These are phyloP conservation scores for Pachysandra terminalis DNA, from an alignment of 164 flowering plant species.

Conservation along the genomic window DNA sequence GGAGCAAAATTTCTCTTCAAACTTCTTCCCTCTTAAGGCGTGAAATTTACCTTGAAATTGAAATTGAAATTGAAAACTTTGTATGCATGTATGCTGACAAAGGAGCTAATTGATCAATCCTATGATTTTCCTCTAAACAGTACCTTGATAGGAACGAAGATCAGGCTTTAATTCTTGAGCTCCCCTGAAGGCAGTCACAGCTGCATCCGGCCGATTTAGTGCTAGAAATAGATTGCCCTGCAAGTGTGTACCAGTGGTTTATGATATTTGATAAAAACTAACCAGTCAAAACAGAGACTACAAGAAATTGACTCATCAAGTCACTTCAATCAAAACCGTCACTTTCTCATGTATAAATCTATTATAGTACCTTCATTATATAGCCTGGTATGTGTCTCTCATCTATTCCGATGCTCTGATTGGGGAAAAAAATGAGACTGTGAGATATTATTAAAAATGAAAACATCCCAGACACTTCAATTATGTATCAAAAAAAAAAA, in stretches of 20 bases:
- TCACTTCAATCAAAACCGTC: not conserved
- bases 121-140: slow-evolving; percentile 2
- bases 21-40: too few relatives aligned
- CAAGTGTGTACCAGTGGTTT: slow-evolving; percentile 14
- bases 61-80: not conserved
- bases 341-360: not conserved
- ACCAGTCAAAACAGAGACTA: not conserved
- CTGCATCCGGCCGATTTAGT: slow-evolving; percentile 79
- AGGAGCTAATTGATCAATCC: not conserved
- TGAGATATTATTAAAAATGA: slow-evolving; percentile 8
- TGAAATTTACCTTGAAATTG: too few relatives aligned
- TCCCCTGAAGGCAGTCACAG: slow-evolving; percentile 76
- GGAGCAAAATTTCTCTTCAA: too few relatives aligned
- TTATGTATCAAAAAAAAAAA: not conserved
- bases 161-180: slow-evolving; percentile 95
- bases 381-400: slow-evolving; percentile 86
- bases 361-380: slow-evolving; percentile 76
- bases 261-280: slow-evolving; percentile 6
- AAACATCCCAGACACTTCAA: not conserved
- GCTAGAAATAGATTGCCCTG: slow-evolving; percentile 81
- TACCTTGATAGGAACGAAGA: slow-evolving; percentile 98
- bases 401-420: slow-evolving; percentile 81
- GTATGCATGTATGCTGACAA: not conserved
- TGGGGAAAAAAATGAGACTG: slow-evolving; percentile 15
- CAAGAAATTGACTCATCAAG: not conserved